Evolutionary conservation across 345 rosid genomes (phyloP), one percentile per base, ranked within the genome.

Genomic region (Garcia nutans): DNA sequence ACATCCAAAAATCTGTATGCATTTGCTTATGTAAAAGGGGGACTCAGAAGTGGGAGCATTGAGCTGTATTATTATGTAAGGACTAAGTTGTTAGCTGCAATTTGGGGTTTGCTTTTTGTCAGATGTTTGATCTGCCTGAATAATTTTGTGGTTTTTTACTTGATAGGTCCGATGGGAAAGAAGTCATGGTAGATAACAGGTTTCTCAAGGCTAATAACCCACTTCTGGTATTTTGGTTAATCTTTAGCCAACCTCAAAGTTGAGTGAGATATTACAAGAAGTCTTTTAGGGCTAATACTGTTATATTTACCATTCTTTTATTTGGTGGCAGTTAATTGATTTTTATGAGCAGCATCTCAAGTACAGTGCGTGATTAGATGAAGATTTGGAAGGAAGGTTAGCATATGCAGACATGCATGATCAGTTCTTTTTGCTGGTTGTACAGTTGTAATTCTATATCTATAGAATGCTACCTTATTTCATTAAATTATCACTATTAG

Each of bases 271-370:
- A 26, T 63, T 72, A 12, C 15, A 23, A 55, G 2, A 3, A 37
- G 10, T 55, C 16, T 68, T 61, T 52, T 65, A 57, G 60, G 33
- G 8, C 62, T 68, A 65, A 55, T 24, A 9, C n/a, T 13, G 2
- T 8, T 77, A 26, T 45, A 12, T 57, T 76, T 28, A 64, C 63
- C n/a, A n/a, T 50, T 1, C 33, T 45, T 75, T 37, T 56, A 41
- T 33, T 74, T 65, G 33, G 23, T 71, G 33, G 68, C 90, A 96
- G 98, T 82, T 93, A 86, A 92, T 96, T 82, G 86, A 87, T 74
- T 96, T 87, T 84, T 94, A 94, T 44, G 98, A 94, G 92, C 93
- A 92, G 77, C 90, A 92, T 87, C 93, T 94, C 82, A 93, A 88
- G 86, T 91, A 91, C 93, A 86, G 33, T 66, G 54, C 79, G n/a